Base-by-base conservation (phyloP, 176 grass and related monocot genomes). In the Musa acuminata region DNA sequence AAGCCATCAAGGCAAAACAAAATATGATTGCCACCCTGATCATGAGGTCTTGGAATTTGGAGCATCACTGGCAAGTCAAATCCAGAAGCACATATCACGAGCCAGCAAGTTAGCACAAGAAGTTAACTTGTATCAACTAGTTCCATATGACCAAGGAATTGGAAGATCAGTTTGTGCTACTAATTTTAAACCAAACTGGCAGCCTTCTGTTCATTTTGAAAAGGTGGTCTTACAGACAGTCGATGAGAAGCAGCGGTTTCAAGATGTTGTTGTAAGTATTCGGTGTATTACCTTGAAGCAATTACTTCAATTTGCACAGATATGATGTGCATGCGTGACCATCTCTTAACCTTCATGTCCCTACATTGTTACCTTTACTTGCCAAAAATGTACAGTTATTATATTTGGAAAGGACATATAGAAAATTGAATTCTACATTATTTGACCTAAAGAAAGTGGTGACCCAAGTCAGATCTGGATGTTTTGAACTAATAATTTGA, bases 191-290 rank as follows among this genome's bases (percentile, higher is more conserved):
- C 52, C 78, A 54, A 81, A 55, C n/a, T 89, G 82, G 82, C 86
- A 84, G 69, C 95, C 90, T 49, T 83, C 80, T 74, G 17, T 99
- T 82, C 90, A 87, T 29, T 99, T 54, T 67, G 81, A 88, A 63
- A 89, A 71, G 77, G 95, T 99, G 64, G 75, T 99, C 71, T 78
- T 99, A 63, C 87, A 85, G 79, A 62, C 83, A 86, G 86, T 78
- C 64, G 69, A 88, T 80, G 80, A 89, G 24, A 82, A 94, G 73
- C 72, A 84, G 43, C 77, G 86, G 4, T 57, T 85, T 76, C 87
- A 85, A 83, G 80, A 98, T 91, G 53, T 93, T 51, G 78, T 25
- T 49, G 78, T 80, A 73, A 72, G 68, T 52, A 64, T 8, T 35
- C 27, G 13, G n/a, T 73, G 1, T 50, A 27, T 27, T 52, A 16